These are phyloP conservation scores for Syzygium oleosum DNA, from an alignment of 345 rosid genomes.

Conservation along the genomic window DNA sequence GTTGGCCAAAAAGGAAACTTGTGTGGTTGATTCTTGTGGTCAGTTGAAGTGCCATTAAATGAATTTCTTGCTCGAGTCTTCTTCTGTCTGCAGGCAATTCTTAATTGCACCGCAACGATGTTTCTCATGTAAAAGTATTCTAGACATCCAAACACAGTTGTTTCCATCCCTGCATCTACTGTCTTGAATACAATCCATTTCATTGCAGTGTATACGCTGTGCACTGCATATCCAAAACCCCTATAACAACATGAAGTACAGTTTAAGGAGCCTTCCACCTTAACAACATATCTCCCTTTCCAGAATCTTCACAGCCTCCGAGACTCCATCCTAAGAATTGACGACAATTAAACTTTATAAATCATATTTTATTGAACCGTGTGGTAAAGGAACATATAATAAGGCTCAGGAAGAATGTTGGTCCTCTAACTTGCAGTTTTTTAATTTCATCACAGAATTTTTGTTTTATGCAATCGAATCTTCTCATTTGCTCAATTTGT, in stretches of 20 bases:
- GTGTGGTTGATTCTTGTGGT: not conserved
- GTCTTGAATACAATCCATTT: not conserved
- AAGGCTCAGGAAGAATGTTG: not conserved
- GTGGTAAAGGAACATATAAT: not conserved
- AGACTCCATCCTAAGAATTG: constrained; percentile 64
- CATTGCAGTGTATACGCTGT: not conserved
- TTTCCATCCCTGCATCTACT: not conserved
- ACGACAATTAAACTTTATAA: not conserved
- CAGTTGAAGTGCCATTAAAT: not conserved
- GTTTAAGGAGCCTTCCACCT: not conserved
- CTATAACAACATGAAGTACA: not conserved
- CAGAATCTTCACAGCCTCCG: constrained; percentile 65
- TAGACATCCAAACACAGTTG: not conserved
- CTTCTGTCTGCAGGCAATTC: not conserved
- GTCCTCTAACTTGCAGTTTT: not conserved
- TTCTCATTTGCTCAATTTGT: not conserved
- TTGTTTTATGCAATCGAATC: not conserved
- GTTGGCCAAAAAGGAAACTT: not conserved
- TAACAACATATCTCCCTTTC: constrained; percentile 37
- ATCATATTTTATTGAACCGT: not conserved
- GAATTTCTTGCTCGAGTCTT: not conserved
- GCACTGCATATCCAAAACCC: not conserved
- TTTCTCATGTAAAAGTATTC: not conserved
- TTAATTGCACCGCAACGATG: not conserved
- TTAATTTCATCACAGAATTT: not conserved